Percentiles rank a stretch among this genome's conserved stretches.
Evolutionary conservation across 129 eudicot genomes (phyloP).

Genomic region (Chrysanthemum lavandulifolium): DNA sequence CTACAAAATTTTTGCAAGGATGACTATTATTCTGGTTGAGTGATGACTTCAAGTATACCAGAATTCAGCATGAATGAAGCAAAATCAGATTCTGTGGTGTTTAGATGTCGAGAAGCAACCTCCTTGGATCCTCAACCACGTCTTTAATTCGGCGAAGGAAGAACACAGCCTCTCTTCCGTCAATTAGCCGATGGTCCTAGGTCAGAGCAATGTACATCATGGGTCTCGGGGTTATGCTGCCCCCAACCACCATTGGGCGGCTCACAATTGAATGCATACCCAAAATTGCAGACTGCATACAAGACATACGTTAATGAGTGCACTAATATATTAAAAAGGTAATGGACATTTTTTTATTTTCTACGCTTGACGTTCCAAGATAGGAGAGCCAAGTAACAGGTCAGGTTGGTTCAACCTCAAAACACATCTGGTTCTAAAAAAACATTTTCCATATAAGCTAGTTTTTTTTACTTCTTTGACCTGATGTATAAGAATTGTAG

Average conservation of each 20-base stretch:
- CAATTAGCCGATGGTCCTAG: slow-evolving; percentile 95
- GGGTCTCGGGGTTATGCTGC: slow-evolving; percentile 80
- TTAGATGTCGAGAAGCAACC: slow-evolving; percentile 75
- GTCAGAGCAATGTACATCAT: slow-evolving; percentile 98
- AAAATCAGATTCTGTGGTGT: slow-evolving; percentile 6
- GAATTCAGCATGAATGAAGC: slow-evolving; percentile 4
- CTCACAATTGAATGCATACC: slow-evolving; percentile 89
- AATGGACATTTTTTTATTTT: neutral
- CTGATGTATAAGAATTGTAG: neutral
- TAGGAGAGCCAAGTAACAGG: neutral
- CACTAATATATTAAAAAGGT: neutral
- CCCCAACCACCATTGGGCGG: slow-evolving; percentile 95
- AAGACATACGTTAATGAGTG: neutral
- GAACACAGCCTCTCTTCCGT: slow-evolving; percentile 98
- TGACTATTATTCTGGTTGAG: slow-evolving; percentile 28
- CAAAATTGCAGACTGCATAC: slow-evolving; percentile 75
- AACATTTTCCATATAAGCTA: too few relatives aligned
- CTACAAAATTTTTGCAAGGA: slow-evolving; percentile 8
- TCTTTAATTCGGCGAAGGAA: slow-evolving; percentile 90
- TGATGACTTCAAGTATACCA: slow-evolving; percentile 21
- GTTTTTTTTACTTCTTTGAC: neutral
- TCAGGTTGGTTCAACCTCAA: neutral
- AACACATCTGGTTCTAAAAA: too few relatives aligned
- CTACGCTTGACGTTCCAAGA: neutral
- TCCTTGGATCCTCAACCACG: slow-evolving; percentile 89